Conservation (phyloP, 2,329 filamentous ascomycete species). For the Penicillium hordei region DNA sequence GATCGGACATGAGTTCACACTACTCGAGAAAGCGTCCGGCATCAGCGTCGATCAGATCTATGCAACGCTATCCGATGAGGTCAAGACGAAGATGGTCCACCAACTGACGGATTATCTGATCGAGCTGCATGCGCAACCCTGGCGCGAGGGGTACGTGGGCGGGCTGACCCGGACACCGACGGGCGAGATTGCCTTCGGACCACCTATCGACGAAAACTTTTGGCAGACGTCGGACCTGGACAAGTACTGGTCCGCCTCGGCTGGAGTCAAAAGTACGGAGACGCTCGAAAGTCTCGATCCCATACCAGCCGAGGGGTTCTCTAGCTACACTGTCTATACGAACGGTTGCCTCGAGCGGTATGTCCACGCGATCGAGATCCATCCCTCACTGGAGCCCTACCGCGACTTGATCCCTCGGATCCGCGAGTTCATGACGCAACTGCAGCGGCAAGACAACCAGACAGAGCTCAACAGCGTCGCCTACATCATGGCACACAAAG, state of each 20-base stretch:
- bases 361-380: constrained; percentile 28
- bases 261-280: neutral
- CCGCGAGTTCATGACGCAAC: constrained; percentile 20
- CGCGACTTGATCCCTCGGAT: constrained; percentile 30
- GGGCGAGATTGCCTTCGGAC: neutral
- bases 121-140: constrained; percentile 28
- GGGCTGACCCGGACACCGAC: constrained; percentile 21
- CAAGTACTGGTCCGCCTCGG: neutral
- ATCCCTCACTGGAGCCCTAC: constrained; percentile 29
- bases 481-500: constrained; percentile 39
- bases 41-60: constrained; percentile 33
- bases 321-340: constrained; percentile 28
- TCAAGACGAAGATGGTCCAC: constrained; percentile 20
- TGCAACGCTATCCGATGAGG: constrained; percentile 16
- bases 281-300: neutral
- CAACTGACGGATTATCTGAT: constrained; percentile 33
- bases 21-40: constrained; percentile 32
- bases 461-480: constrained; percentile 22
- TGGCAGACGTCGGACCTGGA: neutral
- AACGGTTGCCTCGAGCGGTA: constrained; percentile 26
- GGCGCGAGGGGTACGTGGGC: constrained; percentile 28
- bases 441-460: neutral
- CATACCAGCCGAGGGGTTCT: neutral
- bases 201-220: neutral
- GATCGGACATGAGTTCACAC: constrained; percentile 22